Evolutionary conservation across 495 filamentous ascomycete genomes (phyloP), one percentile per base, ranked within the genome.

Genomic region (Halenospora varia): DNA sequence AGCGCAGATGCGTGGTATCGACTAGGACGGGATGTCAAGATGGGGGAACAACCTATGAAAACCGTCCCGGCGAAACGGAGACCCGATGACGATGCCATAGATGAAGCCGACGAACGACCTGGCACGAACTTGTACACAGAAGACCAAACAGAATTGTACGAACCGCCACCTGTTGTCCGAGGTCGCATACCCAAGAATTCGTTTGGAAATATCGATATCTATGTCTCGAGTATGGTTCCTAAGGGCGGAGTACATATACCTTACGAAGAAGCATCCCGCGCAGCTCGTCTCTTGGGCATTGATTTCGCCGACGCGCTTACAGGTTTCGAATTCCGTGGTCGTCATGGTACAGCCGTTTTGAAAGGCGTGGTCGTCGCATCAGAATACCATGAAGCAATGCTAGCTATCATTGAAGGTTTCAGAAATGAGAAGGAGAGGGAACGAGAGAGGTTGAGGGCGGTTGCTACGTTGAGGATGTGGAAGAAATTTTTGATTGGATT

Each of bases 211-310:
- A 65, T 97, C 42, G 94, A 97, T 66, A 65, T 97, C 22, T 97
- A 93, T 66, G 89, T 94, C 10, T 88, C 92, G 0, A 90, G 83
- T 59, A 99, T 99, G 94, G 76, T 97, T 8, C 94, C 94, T 0
- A 68, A 77, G 13, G 95, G 94, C 13, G 94, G 86, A 1, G 76
- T 78, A 39, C 89, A 99, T 67, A 75, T 92, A 51, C 73, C 62
- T 48, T 39, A 87, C 63, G 77, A 83, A 23, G 77, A 86, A 29
- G 85, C 88, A n/a, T 74, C 79, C 3, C 78, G 78, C 39, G 92
- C 92, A 0, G 90, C 90, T 19, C 82, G 78, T 52, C 74, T 95
- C 8, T 66, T 97, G 2, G 88, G 89, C 0, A 76, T 97, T 29
- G 93, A 97, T 70, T 95, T 86, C 62, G 89, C 89, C 25, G 88